These are phyloP conservation scores for Pythium periplocum DNA, from an alignment of 352 stramenopile species.

Conservation along the genomic window DNA sequence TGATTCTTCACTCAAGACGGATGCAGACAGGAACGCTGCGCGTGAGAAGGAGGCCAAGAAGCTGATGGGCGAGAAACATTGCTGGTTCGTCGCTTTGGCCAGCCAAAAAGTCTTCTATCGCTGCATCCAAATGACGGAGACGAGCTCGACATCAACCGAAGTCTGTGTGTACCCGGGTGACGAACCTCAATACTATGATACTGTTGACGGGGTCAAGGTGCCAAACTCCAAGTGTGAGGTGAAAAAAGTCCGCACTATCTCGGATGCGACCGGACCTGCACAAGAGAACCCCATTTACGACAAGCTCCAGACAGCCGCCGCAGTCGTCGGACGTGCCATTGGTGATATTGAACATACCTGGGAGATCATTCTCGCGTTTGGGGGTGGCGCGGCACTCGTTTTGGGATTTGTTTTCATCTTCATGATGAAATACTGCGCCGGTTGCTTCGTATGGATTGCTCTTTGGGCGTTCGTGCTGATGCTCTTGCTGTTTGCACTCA, in stretches of 20 bases:
- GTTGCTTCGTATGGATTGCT: slow-evolving; percentile 67
- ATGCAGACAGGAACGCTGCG: slow-evolving; percentile 32
- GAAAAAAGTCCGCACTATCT: slow-evolving; percentile 53
- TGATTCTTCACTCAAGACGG: slow-evolving; percentile 32
- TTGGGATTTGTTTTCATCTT: slow-evolving; percentile 68
- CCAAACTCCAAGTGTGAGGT: slow-evolving; percentile 74
- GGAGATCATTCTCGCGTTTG: slow-evolving; percentile 41
- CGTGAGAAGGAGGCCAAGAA: slow-evolving; percentile 37
- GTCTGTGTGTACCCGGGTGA: slow-evolving; percentile 69
- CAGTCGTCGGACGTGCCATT: slow-evolving; percentile 52
- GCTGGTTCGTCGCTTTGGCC: slow-evolving; percentile 63
- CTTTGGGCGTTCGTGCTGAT: slow-evolving; percentile 65
- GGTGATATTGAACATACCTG: slow-evolving; percentile 65
- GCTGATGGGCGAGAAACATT: slow-evolving; percentile 31
- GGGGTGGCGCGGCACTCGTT: slow-evolving; percentile 37
- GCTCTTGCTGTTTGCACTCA: slow-evolving; percentile 60
- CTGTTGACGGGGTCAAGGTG: slow-evolving; percentile 33
- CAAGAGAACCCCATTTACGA: slow-evolving; percentile 75
- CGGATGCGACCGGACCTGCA: slow-evolving; percentile 44
- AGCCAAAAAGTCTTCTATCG: slow-evolving; percentile 72
- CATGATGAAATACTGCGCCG: slow-evolving; percentile 64
- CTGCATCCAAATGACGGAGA: slow-evolving; percentile 65
- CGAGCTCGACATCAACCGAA: slow-evolving; percentile 53
- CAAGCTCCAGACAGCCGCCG: slow-evolving; percentile 43
- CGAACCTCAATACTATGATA: slow-evolving; percentile 60